Base-by-base conservation (phyloP, 2,329 filamentous ascomycete genomes). In the Claviceps pazoutovae region DNA sequence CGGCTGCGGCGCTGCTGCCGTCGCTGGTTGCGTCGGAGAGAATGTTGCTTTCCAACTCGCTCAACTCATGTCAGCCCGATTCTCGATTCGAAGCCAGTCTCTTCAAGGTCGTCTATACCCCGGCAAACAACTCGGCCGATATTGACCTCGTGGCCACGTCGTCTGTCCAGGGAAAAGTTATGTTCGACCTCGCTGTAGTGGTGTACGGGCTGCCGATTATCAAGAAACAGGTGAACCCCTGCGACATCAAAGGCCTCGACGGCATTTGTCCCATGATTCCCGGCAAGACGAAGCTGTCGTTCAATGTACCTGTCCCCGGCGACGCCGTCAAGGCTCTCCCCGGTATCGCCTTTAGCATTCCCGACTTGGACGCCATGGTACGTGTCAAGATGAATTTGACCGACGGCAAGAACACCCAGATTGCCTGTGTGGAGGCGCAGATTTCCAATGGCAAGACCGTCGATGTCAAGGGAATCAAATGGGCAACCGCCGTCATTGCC, bases 401-500 rank as follows among this genome's bases (percentile, higher is more conserved):
- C 3, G 71, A 76, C 37, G 71, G 45, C 30, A 46, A 70, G 11
- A 74, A 76, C 49, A 69, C 76, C 46, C 81, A 76, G 60, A 78
- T 93, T 50, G 88, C 90, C 51, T 96, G 90, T 66, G 80, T 96
- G 46, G 85, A 95, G 71, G 89, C 89, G 43, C 74, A 82, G 54
- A 75, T 96, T 49, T 93, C 88, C 58, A 96, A 96, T 66, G 86
- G 86, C 55, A 87, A 95, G 70, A 94, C 88, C 0, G 90, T 96
- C 50, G 83, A 95, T 65, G 80, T 95, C 59, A 75, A 86, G 56
- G 88, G 82, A 53, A 88, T 96, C 42, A 88, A 88, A 60, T 96
- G 90, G 90, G 76, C 81, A 38, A 89, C 89, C 21, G 90, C 90
- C 51, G 75, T 93, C 57, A 88, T 96, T 60, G 87, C 88, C 56